Conservation (phyloP, 2,329 filamentous ascomycete species). For the Tolypocladium album region DNA sequence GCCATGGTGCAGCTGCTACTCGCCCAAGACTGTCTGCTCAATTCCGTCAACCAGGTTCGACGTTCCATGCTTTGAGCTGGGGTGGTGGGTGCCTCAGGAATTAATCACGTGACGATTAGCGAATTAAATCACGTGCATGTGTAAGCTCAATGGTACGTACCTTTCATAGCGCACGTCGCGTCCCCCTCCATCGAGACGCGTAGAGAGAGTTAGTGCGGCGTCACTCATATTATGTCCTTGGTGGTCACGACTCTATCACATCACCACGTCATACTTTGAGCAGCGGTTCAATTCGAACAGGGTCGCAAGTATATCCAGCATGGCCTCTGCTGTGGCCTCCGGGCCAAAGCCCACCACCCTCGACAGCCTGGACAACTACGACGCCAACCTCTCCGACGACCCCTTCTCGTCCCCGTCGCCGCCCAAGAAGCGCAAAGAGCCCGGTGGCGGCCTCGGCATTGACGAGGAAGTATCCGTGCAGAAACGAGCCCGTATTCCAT, state of each 20-base stretch:
- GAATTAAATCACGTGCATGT: constrained; percentile 1
- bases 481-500: constrained; percentile 60
- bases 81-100: constrained; percentile 18
- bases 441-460: constrained; percentile 55
- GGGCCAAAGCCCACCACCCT: constrained; percentile 17
- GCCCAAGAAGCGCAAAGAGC: constrained; percentile 36
- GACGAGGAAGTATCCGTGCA: constrained; percentile 78
- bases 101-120: constrained; percentile 14
- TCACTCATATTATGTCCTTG: neutral
- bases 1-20: constrained; percentile 22
- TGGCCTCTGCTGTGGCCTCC: constrained; percentile 13
- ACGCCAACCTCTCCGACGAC: constrained; percentile 41
- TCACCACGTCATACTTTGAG: neutral
- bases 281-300: neutral
- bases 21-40: constrained; percentile 13
- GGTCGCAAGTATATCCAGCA: neutral
- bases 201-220: neutral
- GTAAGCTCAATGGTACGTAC: neutral
- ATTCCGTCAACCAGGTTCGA: constrained; percentile 14
- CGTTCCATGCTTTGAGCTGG: constrained; percentile 5
- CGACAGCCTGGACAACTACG: constrained; percentile 68
- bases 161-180: neutral
- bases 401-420: constrained; percentile 36
- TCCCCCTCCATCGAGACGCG: constrained; percentile 7
- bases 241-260: neutral